Evolutionary conservation across 768 basidiomycete genomes (phyloP), one percentile per base, ranked within the genome.

Genomic region (Auriscalpium microsporum): DNA sequence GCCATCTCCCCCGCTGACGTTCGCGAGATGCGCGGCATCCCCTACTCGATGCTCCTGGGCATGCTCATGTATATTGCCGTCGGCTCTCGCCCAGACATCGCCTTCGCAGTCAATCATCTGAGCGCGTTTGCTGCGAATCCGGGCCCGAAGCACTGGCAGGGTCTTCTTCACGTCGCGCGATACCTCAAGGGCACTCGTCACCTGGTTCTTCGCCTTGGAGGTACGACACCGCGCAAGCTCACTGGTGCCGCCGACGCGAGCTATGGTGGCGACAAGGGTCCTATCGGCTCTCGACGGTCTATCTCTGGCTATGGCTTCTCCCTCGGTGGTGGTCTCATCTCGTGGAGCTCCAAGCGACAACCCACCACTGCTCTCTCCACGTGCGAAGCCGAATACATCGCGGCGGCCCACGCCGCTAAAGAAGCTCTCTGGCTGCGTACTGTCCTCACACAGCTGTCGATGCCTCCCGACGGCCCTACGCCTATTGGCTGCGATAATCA

Each of bases 321-420:
- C 42, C 63, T 75, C 44, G 70, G 62, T 9, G 62, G 60, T 4
- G 73, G 71, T 10, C 65, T 69, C 1, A 62, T 78, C 8, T 63
- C 57, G 17, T 78, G 75, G 76, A 53, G 44, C 8, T 71, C 68
- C 36, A 64, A 67, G 40, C 62, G 68, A 13, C 78, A 80, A 63
- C 13, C 63, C 0, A 61, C 71, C 46, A 72, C 77, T 16, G 65
- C 73, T 0, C 58, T 69, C 5, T 75, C 73, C 8, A 73, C 69
- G 0, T 70, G 68, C 3, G 73, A 76, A 60, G 70, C 72, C 33
- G 71, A 76, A 57, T 75, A 69, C 57, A 67, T 75, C 36, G 67
- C 73, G 10, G 67, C 68, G 2, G 61, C 62, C 1, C 56, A 65
- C 44, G 68, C 72, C 6, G 58, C 64, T 17, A 62, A 65, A 53